Conservation (phyloP, 2,329 filamentous ascomycete species). For the Metarhizium sp. region DNA sequence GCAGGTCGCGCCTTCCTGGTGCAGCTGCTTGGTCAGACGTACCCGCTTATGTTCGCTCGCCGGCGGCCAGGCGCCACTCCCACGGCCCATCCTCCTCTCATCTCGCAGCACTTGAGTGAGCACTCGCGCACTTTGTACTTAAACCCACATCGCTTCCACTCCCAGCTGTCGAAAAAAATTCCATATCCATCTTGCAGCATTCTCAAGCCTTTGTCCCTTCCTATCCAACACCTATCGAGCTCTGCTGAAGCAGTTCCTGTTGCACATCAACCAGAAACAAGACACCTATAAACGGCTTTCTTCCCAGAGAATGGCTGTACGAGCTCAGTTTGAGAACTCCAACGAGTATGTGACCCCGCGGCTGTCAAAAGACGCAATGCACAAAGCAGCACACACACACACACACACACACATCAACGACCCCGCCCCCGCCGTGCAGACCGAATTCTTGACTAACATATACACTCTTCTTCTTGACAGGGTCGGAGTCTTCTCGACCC, state of each 20-base stretch:
- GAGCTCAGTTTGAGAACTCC: slow-evolving; percentile 78
- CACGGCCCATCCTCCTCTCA: not conserved
- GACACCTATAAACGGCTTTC: not conserved
- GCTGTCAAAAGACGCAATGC: not conserved
- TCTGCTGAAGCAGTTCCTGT: not conserved
- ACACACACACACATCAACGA: slow-evolving; percentile 2
- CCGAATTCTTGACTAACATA: slow-evolving; percentile 5
- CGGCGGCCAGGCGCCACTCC: not conserved
- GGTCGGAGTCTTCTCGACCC: slow-evolving; percentile 91
- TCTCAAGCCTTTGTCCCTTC: not conserved
- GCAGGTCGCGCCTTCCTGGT: too few species aligned
- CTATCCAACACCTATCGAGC: not conserved
- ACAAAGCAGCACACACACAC: not conserved
- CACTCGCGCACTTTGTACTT: not conserved
- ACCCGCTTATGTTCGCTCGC: too few species aligned
- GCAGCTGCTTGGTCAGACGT: not conserved
- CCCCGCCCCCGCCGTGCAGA: slow-evolving; percentile 16
- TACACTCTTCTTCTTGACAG: slow-evolving; percentile 33
- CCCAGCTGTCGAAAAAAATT: not conserved
- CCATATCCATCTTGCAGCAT: slow-evolving; percentile 1
- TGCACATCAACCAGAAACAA: not conserved
- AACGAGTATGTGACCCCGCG: slow-evolving; percentile 60
- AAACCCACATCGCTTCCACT: not conserved
- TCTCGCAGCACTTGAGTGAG: too few species aligned
- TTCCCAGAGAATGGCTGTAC: slow-evolving; percentile 48